A percentile compares a stretch with the other conserved stretches of the same genome.
These are phyloP conservation scores for Paecilomyces sp. DNA, from an alignment of 2,329 filamentous ascomycete species.

Conservation along the genomic window DNA sequence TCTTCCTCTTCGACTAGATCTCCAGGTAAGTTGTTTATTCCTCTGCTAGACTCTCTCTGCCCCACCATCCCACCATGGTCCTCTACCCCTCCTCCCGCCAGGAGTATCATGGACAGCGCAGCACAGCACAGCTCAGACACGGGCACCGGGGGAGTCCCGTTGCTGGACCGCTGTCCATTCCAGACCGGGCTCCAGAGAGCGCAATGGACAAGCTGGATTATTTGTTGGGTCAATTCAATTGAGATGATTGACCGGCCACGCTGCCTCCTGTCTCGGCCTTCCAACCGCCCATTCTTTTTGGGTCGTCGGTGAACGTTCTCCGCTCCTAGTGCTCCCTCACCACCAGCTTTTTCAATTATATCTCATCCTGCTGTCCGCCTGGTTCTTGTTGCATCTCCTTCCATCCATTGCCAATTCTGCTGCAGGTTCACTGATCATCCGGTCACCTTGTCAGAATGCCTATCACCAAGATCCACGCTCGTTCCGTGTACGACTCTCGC, in stretches of 20 bases:
- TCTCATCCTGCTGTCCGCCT: conserved; percentile 4
- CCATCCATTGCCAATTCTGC: conserved; percentile 6
- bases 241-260: conserved; percentile 5
- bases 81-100: neutral
- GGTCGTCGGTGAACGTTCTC: conserved; percentile 33
- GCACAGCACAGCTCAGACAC: neutral
- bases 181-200: neutral
- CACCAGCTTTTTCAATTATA: conserved; percentile 12
- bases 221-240: neutral
- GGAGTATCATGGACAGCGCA: neutral
- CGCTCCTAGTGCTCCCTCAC: conserved; percentile 23
- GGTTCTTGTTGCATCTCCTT: conserved; percentile 3
- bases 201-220: neutral
- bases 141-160: neutral
- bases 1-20: neutral
- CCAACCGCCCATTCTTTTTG: conserved; percentile 21
- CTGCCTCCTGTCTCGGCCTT: conserved; percentile 11
- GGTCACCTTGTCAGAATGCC: conserved; percentile 59
- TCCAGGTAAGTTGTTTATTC: conserved; percentile 11
- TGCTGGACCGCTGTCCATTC: neutral
- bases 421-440: conserved; percentile 18
- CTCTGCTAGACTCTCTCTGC: neutral
- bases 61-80: conserved; percentile 6
- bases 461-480: conserved; percentile 83
- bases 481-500: conserved; percentile 97